A percentile compares a stretch with the other conserved stretches of the same genome.
phyloP scores from a whole-genome alignment of 108 stramenopile genomes.

The Cyclotella atomus region DNA sequence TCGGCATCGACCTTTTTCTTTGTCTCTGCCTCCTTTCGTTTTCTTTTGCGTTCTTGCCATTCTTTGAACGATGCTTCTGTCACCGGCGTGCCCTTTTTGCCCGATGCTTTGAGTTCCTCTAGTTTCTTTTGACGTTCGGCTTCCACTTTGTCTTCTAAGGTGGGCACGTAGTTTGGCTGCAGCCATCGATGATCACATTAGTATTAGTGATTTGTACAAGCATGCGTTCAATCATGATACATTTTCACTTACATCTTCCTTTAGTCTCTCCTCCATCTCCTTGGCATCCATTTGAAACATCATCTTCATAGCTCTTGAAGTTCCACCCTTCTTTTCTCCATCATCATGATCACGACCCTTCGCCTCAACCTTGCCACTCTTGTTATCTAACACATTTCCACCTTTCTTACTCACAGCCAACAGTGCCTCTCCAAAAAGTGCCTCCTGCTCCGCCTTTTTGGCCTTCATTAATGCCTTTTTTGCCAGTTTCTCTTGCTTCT shows the following conservation, averaged over 20 bases:
- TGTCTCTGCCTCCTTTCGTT: conserved; percentile 66
- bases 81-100: conserved; percentile 77
- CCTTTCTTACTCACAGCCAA: conserved; percentile 78
- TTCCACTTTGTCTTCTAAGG: conserved; percentile 89
- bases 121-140: conserved; percentile 85
- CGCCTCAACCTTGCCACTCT: conserved; percentile 74
- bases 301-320: conserved; percentile 79
- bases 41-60: conserved; percentile 88
- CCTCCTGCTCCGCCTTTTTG: conserved; percentile 82
- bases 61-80: conserved; percentile 81
- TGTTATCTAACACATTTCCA: conserved; percentile 45
- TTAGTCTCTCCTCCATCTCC: conserved; percentile 86
- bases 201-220: background rate
- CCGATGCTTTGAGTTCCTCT: conserved; percentile 74
- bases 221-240: background rate
- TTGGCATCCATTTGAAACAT: conserved; percentile 90
- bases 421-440: conserved; percentile 84
- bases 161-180: conserved; percentile 90
- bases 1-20: conserved; percentile 87
- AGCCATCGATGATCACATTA: background rate
- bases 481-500: conserved; percentile 66
- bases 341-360: conserved; percentile 79
- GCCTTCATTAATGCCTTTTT: conserved; percentile 78
- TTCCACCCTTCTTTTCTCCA: conserved; percentile 62
- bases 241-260: conserved; percentile 69